Conservation (phyloP, 176 grass and related monocot species). For the Poa pratensis region DNA sequence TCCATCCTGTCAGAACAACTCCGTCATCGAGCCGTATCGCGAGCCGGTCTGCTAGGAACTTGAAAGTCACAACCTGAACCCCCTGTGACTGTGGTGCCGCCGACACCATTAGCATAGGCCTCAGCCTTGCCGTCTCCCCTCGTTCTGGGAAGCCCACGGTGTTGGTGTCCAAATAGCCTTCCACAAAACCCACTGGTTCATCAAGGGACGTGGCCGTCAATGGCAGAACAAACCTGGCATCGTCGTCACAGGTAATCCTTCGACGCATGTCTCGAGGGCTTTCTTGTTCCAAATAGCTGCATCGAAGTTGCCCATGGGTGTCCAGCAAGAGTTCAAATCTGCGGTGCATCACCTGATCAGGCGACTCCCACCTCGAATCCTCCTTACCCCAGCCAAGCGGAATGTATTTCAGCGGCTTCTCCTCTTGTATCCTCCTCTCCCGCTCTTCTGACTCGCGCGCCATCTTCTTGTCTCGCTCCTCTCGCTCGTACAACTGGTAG, state of each 20-base stretch:
- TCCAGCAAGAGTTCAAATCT: neutral
- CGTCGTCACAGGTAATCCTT: neutral
- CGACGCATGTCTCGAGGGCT: neutral
- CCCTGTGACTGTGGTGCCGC: neutral
- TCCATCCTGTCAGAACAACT: neutral
- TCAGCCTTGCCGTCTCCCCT: neutral
- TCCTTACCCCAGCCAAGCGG: constrained; percentile 7
- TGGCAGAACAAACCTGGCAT: neutral
- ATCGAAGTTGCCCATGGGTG: neutral
- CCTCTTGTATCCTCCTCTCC: neutral
- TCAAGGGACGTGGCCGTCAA: neutral
- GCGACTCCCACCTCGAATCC: neutral
- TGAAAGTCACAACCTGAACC: neutral
- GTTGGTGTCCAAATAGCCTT: neutral
- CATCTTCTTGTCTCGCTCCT: neutral
- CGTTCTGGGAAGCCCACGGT: neutral
- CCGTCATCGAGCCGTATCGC: neutral
- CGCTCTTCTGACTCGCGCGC: neutral
- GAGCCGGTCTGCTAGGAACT: constrained; percentile 7
- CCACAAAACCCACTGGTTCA: constrained; percentile 1
- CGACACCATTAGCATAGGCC: constrained; percentile 8
- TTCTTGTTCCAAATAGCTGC: constrained; percentile 5
- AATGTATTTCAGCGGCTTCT: neutral
- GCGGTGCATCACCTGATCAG: constrained; percentile 7
- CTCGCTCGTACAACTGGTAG: constrained; percentile 13